Conservation (phyloP, 179 eudicot species). For the Silene noctiflora region DNA sequence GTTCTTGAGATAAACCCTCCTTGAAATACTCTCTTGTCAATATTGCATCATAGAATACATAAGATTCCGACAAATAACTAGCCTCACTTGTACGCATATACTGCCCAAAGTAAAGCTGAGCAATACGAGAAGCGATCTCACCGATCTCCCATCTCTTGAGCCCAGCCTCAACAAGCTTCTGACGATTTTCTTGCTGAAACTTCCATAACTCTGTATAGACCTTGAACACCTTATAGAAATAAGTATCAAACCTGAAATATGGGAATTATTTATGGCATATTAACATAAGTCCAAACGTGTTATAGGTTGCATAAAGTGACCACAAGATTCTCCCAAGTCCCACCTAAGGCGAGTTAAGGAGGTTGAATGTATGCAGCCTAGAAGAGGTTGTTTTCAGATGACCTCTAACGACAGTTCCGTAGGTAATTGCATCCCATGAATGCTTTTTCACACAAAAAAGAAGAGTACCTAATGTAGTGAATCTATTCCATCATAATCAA, state of each 20-base stretch:
- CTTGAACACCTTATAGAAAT: constrained; percentile 85
- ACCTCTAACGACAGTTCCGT: too few species aligned
- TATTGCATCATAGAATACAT: constrained; percentile 85
- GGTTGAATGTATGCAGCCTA: neutral
- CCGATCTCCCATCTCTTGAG: constrained; percentile 96
- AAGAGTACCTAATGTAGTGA: neutral
- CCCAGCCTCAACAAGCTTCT: constrained; percentile 84
- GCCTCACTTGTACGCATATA: constrained; percentile 91
- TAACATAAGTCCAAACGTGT: neutral
- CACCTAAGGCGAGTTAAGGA: neutral
- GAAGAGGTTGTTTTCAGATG: too few species aligned
- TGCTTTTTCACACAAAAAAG: neutral
- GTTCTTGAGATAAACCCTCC: constrained; percentile 76
- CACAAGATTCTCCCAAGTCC: neutral
- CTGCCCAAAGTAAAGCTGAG: constrained; percentile 93
- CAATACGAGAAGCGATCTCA: constrained; percentile 91
- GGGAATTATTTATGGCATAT: constrained; percentile 2
- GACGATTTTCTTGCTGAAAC: constrained; percentile 91
- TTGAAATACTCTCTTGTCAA: constrained; percentile 85
- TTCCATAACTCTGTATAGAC: constrained; percentile 90
- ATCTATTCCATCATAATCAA: neutral
- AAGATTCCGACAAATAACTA: constrained; percentile 80
- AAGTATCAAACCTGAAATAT: constrained; percentile 68
- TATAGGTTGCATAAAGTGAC: neutral
- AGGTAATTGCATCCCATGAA: neutral